Evolutionary conservation across 768 basidiomycete genomes (phyloP).

Genomic region (Lanmaoa pseudosensibilis): DNA sequence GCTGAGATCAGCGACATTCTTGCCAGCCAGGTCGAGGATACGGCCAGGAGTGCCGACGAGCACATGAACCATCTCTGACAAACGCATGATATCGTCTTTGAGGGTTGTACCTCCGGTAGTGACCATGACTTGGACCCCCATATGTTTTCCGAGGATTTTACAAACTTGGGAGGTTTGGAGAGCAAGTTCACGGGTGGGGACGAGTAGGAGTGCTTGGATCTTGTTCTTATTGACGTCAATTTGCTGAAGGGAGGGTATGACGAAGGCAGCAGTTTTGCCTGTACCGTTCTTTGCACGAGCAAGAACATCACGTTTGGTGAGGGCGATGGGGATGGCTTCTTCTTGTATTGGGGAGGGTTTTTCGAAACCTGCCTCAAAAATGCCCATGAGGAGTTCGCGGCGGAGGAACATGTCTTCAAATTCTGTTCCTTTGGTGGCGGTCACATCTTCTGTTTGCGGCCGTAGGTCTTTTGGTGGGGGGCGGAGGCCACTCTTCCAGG

Average conservation of each 20-base stretch:
- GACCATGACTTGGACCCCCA: constrained; percentile 97
- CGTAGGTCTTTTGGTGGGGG: constrained; percentile 88
- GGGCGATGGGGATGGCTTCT: constrained; percentile 94
- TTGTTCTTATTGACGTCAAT: constrained; percentile 80
- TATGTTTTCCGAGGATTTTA: constrained; percentile 95
- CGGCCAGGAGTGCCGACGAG: constrained; percentile 97
- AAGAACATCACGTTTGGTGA: constrained; percentile 90
- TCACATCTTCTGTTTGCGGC: constrained; percentile 97
- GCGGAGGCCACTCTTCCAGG: constrained; percentile 78
- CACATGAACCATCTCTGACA: constrained; percentile 89
- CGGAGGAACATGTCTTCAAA: constrained; percentile 94
- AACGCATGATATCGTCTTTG: constrained; percentile 94
- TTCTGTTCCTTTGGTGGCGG: constrained; percentile 87
- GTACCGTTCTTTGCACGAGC: constrained; percentile 97
- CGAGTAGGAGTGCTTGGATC: constrained; percentile 95
- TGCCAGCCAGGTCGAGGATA: constrained; percentile 92
- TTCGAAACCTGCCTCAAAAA: constrained; percentile 98
- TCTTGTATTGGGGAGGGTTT: constrained; percentile 98
- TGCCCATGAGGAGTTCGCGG: constrained; percentile 98
- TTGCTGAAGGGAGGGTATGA: constrained; percentile 94
- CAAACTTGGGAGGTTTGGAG: constrained; percentile 99
- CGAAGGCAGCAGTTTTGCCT: constrained; percentile 98
- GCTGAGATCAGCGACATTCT: constrained; percentile 89
- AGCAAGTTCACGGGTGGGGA: constrained; percentile 98
- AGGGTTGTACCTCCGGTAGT: constrained; percentile 98